These are phyloP conservation scores for Austropuccinia psidii DNA, from an alignment of 1,284 basidiomycete genomes.

Conservation along the genomic window DNA sequence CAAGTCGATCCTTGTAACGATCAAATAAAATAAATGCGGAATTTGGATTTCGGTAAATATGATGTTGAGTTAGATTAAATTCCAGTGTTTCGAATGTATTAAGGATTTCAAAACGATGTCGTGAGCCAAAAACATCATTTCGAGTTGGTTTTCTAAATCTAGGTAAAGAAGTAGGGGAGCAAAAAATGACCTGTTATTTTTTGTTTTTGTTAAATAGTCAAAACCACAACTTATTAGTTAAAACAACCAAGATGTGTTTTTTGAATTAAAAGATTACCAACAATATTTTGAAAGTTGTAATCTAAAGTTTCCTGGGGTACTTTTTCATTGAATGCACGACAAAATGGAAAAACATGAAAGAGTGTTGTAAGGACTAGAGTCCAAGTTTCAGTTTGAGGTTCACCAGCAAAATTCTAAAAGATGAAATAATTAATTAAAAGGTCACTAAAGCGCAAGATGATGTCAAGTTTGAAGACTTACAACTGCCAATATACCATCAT, in stretches of 20 bases:
- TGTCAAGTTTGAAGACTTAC: conserved; percentile 52
- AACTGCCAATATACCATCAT: conserved; percentile 67
- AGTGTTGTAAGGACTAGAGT: conserved; percentile 64
- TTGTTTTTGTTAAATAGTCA: neutral
- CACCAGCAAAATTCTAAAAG: conserved; percentile 64
- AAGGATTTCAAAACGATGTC: conserved; percentile 36
- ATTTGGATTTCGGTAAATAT: neutral
- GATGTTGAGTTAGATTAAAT: conserved; percentile 19
- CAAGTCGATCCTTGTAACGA: conserved; percentile 6
- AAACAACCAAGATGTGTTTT: neutral
- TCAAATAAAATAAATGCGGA: conserved; percentile 7
- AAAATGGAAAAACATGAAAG: conserved; percentile 60
- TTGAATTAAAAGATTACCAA: conserved; percentile 24
- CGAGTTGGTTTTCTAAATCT: conserved; percentile 16
- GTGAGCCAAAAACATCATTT: conserved; percentile 7
- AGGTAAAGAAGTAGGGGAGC: conserved; percentile 10
- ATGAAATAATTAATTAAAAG: neutral
- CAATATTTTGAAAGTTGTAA: conserved; percentile 38
- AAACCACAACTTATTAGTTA: neutral
- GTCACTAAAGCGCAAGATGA: conserved; percentile 30
- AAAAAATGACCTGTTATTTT: conserved; percentile 20
- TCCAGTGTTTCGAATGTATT: conserved; percentile 34
- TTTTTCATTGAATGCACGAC: conserved; percentile 70
- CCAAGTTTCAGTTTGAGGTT: conserved; percentile 58
- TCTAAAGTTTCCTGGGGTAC: neutral